Percentiles rank a stretch among this genome's conserved stretches.
These are phyloP conservation scores for Globisporangium abappressorium DNA, from an alignment of 352 stramenopile species.

Conservation along the genomic window DNA sequence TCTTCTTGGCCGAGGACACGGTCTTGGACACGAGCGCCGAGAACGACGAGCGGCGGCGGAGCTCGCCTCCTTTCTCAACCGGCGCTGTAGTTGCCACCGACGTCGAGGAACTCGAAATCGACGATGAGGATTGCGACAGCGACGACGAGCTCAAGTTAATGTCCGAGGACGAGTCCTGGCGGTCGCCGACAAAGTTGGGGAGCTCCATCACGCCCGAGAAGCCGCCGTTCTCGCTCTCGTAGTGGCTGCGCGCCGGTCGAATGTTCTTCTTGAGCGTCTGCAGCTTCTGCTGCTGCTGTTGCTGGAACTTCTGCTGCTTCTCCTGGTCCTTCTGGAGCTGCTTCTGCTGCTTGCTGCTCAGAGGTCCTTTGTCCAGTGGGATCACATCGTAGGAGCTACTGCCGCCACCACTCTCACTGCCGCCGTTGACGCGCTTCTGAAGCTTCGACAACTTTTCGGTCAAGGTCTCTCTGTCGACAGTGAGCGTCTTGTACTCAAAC, in stretches of 20 bases:
- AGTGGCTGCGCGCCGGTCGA: background rate
- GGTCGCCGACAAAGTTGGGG: background rate
- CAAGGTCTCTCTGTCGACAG: background rate
- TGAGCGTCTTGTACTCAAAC: background rate
- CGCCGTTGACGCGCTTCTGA: background rate
- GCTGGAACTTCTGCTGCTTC: background rate
- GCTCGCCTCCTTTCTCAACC: background rate
- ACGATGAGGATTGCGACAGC: background rate
- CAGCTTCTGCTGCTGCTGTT: background rate
- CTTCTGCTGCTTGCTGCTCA: background rate
- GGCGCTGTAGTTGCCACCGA: background rate
- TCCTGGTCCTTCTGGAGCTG: background rate
- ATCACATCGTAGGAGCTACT: background rate
- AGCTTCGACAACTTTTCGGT: background rate
- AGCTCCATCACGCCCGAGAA: background rate
- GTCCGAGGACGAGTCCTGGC: background rate
- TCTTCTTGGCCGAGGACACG: slow-evolving; percentile 54
- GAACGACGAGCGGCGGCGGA: slow-evolving; percentile 26
- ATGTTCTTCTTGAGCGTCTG: background rate
- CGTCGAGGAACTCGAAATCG: background rate
- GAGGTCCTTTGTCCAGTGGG: background rate
- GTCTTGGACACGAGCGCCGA: slow-evolving; percentile 54
- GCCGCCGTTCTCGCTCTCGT: background rate
- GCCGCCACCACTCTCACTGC: background rate
- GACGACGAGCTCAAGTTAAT: background rate